These are phyloP conservation scores for Amylostereum chailletii DNA, from an alignment of 1,284 basidiomycete species.

Conservation along the genomic window DNA sequence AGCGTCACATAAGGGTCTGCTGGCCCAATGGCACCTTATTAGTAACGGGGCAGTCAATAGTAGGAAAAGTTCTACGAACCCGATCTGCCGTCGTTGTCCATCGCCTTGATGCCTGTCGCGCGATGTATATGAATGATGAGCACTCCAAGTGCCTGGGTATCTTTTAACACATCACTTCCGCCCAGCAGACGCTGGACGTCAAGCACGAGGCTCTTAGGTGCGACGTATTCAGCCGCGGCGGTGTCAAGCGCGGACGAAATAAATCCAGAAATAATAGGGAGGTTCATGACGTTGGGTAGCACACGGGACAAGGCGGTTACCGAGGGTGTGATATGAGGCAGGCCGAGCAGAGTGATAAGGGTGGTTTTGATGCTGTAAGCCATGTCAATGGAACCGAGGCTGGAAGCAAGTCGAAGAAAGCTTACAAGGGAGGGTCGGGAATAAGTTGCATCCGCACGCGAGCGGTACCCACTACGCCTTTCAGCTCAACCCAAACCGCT, in stretches of 20 bases:
- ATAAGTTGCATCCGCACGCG: conserved; percentile 78
- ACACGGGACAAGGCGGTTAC: conserved; percentile 63
- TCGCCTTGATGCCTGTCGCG: conserved; percentile 52
- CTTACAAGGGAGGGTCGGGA: conserved; percentile 64
- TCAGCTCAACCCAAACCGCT: conserved; percentile 74
- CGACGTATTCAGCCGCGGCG: conserved; percentile 50
- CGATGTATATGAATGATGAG: conserved; percentile 62
- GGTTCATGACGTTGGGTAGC: conserved; percentile 74
- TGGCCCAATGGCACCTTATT: conserved; percentile 14
- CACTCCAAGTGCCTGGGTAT: conserved; percentile 62
- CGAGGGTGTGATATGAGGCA: conserved; percentile 68
- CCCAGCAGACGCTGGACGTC: conserved; percentile 65
- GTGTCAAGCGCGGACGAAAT: conserved; percentile 71
- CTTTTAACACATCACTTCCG: conserved; percentile 48
- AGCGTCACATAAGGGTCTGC: conserved; percentile 29
- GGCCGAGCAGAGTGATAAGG: conserved; percentile 64
- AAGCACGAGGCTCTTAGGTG: conserved; percentile 66
- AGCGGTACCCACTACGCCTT: conserved; percentile 63
- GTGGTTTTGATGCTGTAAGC: conserved; percentile 27
- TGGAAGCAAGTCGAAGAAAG: conserved; percentile 10
- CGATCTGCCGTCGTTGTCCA: conserved; percentile 52
- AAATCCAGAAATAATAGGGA: conserved; percentile 71
- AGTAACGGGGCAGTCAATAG: neutral
- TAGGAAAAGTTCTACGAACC: conserved; percentile 32
- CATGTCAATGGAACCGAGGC: conserved; percentile 21